Evolutionary conservation across 495 filamentous ascomycete species (phyloP).

Genomic region (Schizothecium vesticola): DNA sequence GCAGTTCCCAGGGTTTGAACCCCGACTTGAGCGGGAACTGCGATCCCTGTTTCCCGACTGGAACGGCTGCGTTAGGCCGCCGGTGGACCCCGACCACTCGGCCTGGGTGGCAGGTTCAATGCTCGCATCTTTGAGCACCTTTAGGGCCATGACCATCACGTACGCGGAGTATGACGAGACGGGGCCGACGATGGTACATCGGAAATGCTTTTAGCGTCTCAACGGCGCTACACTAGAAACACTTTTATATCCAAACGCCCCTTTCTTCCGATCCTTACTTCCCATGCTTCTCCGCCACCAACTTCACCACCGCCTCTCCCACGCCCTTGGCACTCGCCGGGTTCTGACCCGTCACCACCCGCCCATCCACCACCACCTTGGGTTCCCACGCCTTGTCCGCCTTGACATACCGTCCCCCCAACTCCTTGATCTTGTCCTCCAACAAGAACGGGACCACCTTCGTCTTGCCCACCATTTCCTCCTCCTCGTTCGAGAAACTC

Average conservation of each 20-base stretch:
- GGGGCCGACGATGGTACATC: slow-evolving; percentile 4
- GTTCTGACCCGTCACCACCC: slow-evolving; percentile 72
- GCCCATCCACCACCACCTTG: slow-evolving; percentile 57
- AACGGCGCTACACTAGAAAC: not conserved
- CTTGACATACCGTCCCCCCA: slow-evolving; percentile 54
- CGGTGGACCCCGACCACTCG: not conserved
- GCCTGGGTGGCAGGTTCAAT: slow-evolving; percentile 7
- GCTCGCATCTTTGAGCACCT: slow-evolving; percentile 5
- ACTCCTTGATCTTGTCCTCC: slow-evolving; percentile 51
- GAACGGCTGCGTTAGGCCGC: not conserved
- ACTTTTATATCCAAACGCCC: not conserved
- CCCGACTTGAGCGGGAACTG: slow-evolving; percentile 1
- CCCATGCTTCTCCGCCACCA: not conserved
- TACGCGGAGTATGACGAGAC: slow-evolving; percentile 1
- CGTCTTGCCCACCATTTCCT: slow-evolving; percentile 47
- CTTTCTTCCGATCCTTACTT: not conserved
- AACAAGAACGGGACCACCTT: slow-evolving; percentile 58
- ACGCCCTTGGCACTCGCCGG: slow-evolving; percentile 58
- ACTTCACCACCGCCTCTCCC: slow-evolving; percentile 46
- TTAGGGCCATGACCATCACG: not conserved
- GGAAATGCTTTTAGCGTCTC: slow-evolving; percentile 4
- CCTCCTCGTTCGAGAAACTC: slow-evolving; percentile 65
- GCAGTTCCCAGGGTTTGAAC: not conserved
- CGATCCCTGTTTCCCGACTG: not conserved
- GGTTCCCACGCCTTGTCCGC: slow-evolving; percentile 51